These are phyloP conservation scores for Bassia scoparia DNA, from an alignment of 148 eudicot genomes.

Conservation along the genomic window DNA sequence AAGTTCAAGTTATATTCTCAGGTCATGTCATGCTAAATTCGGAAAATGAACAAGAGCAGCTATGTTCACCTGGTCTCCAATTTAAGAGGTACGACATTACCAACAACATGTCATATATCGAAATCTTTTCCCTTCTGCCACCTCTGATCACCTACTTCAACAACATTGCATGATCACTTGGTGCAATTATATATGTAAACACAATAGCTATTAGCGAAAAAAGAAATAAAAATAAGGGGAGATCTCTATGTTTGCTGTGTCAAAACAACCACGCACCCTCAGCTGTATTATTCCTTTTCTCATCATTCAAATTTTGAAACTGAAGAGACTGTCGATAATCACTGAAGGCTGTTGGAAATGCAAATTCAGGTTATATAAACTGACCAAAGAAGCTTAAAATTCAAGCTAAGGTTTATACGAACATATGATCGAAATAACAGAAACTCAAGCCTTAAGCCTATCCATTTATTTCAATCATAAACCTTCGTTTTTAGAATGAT, in stretches of 20 bases:
- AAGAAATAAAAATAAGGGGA: background rate
- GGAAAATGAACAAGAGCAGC: background rate
- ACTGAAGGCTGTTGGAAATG: conserved; percentile 52
- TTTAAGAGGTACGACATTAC: conserved; percentile 88
- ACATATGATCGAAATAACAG: too few relatives aligned
- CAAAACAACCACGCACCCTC: conserved; percentile 49
- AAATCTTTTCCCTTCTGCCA: conserved; percentile 79
- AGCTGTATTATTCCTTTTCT: conserved; percentile 77
- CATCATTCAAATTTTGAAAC: conserved; percentile 79
- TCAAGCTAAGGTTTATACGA: too few relatives aligned
- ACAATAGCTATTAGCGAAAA: background rate
- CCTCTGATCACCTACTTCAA: conserved; percentile 68
- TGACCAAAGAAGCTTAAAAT: background rate
- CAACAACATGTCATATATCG: conserved; percentile 89
- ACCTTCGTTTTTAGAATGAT: background rate
- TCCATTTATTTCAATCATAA: background rate
- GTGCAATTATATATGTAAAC: background rate
- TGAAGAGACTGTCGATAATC: conserved; percentile 91
- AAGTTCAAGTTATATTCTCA: background rate
- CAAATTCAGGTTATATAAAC: background rate
- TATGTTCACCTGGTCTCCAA: conserved; percentile 80
- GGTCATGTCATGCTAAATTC: background rate
- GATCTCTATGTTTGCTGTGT: conserved; percentile 2
- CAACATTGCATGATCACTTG: background rate
- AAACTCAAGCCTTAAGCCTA: background rate